These are phyloP conservation scores for Alternaria postmessia DNA, from an alignment of 2,329 filamentous ascomycete species.

Conservation along the genomic window DNA sequence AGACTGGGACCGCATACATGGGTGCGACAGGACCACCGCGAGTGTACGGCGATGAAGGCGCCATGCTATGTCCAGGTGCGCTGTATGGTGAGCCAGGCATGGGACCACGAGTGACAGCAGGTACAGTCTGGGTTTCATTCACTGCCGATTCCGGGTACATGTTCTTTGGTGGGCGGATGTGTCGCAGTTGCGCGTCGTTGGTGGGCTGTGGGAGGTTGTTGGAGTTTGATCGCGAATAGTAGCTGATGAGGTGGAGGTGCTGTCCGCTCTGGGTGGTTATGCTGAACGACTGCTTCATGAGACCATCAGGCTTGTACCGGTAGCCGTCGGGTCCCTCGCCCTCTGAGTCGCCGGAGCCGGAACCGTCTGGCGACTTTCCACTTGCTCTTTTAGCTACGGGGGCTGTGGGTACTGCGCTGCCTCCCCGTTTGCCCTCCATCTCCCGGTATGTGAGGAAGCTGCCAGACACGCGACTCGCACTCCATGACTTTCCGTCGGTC, in stretches of 20 bases:
- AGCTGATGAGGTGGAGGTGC: slow-evolving; percentile 96
- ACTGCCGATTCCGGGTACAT: slow-evolving; percentile 98
- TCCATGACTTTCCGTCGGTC: slow-evolving; percentile 99
- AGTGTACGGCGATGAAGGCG: slow-evolving; percentile 63
- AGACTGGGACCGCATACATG: slow-evolving; percentile 52
- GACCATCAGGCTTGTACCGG: slow-evolving; percentile 79
- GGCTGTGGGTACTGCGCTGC: slow-evolving; percentile 66
- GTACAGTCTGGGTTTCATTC: slow-evolving; percentile 81
- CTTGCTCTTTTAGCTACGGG: slow-evolving; percentile 51
- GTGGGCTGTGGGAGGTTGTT: slow-evolving; percentile 82
- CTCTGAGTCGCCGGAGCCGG: slow-evolving; percentile 81
- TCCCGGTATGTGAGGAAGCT: slow-evolving; percentile 98
- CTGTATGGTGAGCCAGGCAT: slow-evolving; percentile 67
- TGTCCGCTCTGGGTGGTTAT: slow-evolving; percentile 91
- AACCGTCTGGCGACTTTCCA: slow-evolving; percentile 83
- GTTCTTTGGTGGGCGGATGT: slow-evolving; percentile 87
- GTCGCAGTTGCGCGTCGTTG: slow-evolving; percentile 78
- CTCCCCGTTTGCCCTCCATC: slow-evolving; percentile 97
- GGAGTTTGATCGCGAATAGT: slow-evolving; percentile 84
- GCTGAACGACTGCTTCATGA: slow-evolving; percentile 99
- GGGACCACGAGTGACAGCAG: slow-evolving; percentile 79
- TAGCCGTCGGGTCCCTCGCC: slow-evolving; percentile 65
- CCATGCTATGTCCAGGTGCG: slow-evolving; percentile 58
- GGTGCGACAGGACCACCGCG: slow-evolving; percentile 52
- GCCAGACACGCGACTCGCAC: slow-evolving; percentile 93